Evolutionary conservation across 495 filamentous ascomycete genomes (phyloP).

Genomic region (Thozetella sp.): DNA sequence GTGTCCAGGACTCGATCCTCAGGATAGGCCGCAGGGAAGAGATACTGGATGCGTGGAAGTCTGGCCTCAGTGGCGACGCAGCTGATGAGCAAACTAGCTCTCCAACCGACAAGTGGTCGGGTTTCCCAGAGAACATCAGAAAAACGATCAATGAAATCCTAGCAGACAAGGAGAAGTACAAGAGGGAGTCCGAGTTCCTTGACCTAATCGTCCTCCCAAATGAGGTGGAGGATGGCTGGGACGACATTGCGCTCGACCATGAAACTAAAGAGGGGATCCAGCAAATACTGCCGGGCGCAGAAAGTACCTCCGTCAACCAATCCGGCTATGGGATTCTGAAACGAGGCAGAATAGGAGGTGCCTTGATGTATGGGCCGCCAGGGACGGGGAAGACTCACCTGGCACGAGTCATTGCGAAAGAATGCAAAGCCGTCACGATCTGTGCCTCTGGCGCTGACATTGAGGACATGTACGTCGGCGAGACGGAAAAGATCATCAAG

Average conservation of each 20-base stretch:
- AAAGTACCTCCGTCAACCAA: background rate
- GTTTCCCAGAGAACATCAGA: background rate
- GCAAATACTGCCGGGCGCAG: background rate
- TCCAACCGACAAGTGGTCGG: background rate
- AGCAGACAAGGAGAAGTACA: background rate
- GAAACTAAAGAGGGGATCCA: background rate
- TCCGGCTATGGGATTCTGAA: slow-evolving; percentile 8
- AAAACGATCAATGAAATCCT: background rate
- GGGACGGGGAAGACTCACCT: slow-evolving; percentile 19
- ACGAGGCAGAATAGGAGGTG: slow-evolving; percentile 24
- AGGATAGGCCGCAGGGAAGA: background rate
- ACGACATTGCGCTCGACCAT: background rate
- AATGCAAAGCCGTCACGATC: slow-evolving; percentile 11
- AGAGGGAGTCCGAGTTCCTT: background rate
- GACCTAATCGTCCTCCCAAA: background rate
- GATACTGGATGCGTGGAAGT: background rate
- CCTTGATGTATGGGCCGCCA: slow-evolving; percentile 17
- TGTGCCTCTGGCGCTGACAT: slow-evolving; percentile 10
- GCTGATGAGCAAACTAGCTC: background rate
- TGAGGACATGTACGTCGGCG: slow-evolving; percentile 9
- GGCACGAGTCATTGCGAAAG: slow-evolving; percentile 7
- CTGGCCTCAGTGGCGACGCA: background rate
- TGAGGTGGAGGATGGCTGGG: background rate
- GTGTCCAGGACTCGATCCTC: background rate
- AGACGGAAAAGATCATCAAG: slow-evolving; percentile 17